phyloP scores from a whole-genome alignment of 306 rosid genomes.

The Sphenostylis stenocarpa region DNA sequence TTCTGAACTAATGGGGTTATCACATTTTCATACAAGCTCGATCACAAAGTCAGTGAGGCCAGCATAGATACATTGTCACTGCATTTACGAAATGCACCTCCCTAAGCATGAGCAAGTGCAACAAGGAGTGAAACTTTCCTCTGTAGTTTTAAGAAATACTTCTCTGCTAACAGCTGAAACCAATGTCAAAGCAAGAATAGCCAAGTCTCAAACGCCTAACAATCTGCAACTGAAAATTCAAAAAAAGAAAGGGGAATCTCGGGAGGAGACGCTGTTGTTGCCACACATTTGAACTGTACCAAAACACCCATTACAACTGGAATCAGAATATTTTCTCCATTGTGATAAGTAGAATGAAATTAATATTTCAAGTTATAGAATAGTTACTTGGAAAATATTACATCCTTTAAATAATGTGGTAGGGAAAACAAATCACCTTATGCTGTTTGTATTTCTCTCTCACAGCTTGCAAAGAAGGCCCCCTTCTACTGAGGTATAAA shows the following conservation, averaged over 20 bases:
- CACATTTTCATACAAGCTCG: not conserved
- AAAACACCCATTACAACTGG: conserved; percentile 17
- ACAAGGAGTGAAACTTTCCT: not conserved
- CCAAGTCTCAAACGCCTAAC: conserved; percentile 23
- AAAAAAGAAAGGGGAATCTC: conserved; percentile 69
- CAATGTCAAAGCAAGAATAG: conserved; percentile 18
- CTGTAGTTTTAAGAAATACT: not conserved
- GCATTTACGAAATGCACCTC: conserved; percentile 27
- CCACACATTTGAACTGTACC: conserved; percentile 79
- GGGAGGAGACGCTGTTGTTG: conserved; percentile 75
- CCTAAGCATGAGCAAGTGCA: conserved; percentile 6
- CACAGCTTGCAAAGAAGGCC: conserved; percentile 55
- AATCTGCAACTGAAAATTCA: conserved; percentile 41
- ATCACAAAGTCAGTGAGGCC: conserved; percentile 27
- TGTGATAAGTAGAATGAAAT: not conserved
- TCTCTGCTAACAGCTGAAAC: conserved; percentile 22
- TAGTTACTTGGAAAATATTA: not conserved
- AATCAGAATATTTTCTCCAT: conserved; percentile 30
- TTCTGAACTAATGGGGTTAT: conserved; percentile 7
- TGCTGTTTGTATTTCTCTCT: conserved; percentile 83
- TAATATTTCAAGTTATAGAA: not conserved
- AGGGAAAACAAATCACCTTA: conserved; percentile 48
- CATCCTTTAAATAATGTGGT: no score
- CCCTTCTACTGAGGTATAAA: conserved; percentile 71
- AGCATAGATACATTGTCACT: conserved; percentile 14